phyloP scores from a whole-genome alignment of 257 asterid species.

The Catharanthus roseus region DNA sequence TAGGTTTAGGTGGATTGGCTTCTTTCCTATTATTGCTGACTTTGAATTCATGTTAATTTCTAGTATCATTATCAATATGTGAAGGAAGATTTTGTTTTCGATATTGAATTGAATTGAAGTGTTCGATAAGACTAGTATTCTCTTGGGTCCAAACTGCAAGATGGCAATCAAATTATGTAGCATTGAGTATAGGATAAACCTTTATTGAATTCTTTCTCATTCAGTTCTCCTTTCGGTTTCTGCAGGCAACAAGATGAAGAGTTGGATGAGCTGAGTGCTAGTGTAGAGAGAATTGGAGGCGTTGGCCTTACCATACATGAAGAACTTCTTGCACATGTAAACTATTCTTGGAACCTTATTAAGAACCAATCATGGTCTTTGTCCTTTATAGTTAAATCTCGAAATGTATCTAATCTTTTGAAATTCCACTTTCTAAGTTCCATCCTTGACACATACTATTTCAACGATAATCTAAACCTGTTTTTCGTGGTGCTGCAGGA shows the following conservation, averaged over 20 bases:
- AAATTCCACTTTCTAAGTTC: too few relatives aligned
- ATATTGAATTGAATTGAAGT: background rate
- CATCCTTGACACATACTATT: too few relatives aligned
- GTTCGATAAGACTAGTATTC: background rate
- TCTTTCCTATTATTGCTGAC: too few relatives aligned
- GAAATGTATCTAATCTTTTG: too few relatives aligned
- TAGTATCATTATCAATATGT: too few relatives aligned
- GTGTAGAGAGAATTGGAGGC: conserved; percentile 86
- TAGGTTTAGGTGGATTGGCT: too few relatives aligned
- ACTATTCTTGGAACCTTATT: background rate
- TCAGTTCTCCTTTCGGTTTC: background rate
- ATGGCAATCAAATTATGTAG: background rate
- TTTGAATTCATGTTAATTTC: too few relatives aligned
- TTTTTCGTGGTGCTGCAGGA: conserved; percentile 47
- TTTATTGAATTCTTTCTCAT: background rate
- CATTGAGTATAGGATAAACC: too few relatives aligned
- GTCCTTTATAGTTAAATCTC: too few relatives aligned
- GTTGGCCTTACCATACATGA: conserved; percentile 98
- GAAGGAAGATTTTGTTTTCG: too few relatives aligned
- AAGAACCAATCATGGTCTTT: background rate
- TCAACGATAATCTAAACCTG: background rate
- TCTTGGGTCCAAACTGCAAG: background rate
- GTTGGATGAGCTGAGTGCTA: conserved; percentile 65
- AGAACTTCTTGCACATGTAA: conserved; percentile 91
- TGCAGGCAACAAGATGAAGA: conserved; percentile 28